Evolutionary conservation across 345 rosid species (phyloP), one percentile per base, ranked within the genome.

Genomic region (Citrus maxima): DNA sequence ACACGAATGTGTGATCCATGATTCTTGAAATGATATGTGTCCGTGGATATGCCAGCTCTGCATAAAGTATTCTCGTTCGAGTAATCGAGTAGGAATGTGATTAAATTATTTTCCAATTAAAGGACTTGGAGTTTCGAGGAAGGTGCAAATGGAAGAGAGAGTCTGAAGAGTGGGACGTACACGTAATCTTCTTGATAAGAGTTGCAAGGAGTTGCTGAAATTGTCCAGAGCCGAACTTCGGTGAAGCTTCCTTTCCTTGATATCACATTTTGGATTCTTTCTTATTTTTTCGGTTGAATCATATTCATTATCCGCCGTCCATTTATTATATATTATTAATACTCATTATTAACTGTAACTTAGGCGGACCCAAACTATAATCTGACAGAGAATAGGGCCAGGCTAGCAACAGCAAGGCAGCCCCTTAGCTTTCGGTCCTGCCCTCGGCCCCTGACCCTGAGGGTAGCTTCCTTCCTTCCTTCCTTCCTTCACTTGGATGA

Each of bases 161-260:
- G 37, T 30, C 1, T 6, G 16, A 16, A 10, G 18, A 12, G 65
- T 27, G 16, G 16, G 51, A 46, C 51, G 0, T 13, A 16, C 10
- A 46, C 51, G 18, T 3, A 46, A 10, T 46, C 18, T 46, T 68
- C 40, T 60, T 22, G 70, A 51, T 30, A n/a, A 16, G n/a, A 28
- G 14, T 28, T 69, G 67, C 51, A 56, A 64, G n/a, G 72, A 38
- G 6, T 75, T 63, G 80, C 81, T 80, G 65, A 37, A 58, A 65
- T 35, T 77, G 59, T 75, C 80, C 60, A 28, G 70, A 2, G 87
- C 35, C 35, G 78, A 34, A 85, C 58, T 86, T 86, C 88, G 28
- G 3, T 37, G 91, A 86, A 88, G 85, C 79, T 88, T 88, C 90
- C 87, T 51, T 88, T 88, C 90, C 86, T 28, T 51, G 4, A 56